These are phyloP conservation scores for Porodaedalea pini DNA, from an alignment of 1,284 basidiomycete genomes.

Conservation along the genomic window DNA sequence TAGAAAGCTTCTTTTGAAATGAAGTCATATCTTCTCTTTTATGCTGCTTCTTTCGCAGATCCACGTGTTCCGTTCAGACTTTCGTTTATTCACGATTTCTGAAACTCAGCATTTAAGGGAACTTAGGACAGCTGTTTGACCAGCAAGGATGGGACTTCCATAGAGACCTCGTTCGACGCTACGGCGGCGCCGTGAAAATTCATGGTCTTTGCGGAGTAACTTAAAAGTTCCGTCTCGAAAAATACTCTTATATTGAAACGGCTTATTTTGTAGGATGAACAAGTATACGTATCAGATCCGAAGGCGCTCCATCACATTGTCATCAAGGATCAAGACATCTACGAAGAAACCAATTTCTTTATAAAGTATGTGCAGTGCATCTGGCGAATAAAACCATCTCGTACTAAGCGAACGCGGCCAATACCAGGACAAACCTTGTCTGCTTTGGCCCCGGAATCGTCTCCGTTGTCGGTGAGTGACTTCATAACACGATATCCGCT, in stretches of 20 bases:
- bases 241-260: neutral
- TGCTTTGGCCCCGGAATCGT: constrained; percentile 11
- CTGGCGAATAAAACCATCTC: neutral
- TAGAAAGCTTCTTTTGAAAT: neutral
- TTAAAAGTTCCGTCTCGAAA: neutral
- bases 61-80: neutral
- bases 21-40: neutral
- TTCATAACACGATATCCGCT: neutral
- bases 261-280: constrained; percentile 16
- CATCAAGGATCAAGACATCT: constrained; percentile 23
- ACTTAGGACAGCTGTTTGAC: constrained; percentile 45
- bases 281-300: constrained; percentile 24
- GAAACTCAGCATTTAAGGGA: constrained; percentile 35
- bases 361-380: neutral
- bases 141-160: constrained; percentile 46
- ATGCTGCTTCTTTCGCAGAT: neutral
- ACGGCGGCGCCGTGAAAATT: constrained; percentile 21
- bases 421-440: neutral
- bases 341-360: constrained; percentile 20
- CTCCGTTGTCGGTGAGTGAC: constrained; percentile 1
- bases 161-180: constrained; percentile 30
- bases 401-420: neutral
- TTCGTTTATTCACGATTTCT: neutral
- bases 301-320: constrained; percentile 21
- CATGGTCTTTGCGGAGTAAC: constrained; percentile 23